These are phyloP conservation scores for Botrytis medusae DNA, from an alignment of 2,329 filamentous ascomycete species.

Conservation along the genomic window DNA sequence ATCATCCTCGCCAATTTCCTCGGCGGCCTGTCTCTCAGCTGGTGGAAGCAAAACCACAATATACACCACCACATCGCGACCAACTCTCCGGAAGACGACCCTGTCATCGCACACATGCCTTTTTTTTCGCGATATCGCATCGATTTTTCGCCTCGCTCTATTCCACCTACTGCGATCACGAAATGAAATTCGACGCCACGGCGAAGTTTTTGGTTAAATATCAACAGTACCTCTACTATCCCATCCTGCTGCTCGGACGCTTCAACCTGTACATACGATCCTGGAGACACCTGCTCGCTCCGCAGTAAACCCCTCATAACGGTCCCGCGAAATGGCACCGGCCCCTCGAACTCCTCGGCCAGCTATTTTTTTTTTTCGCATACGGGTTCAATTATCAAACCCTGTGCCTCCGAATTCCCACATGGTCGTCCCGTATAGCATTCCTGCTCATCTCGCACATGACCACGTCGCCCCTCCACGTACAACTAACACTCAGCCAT, in stretches of 20 bases:
- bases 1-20: constrained; percentile 88
- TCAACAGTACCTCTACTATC: constrained; percentile 81
- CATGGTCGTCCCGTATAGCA: constrained; percentile 65
- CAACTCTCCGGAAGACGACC: constrained; percentile 92
- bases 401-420: constrained; percentile 70
- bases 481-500: constrained; percentile 91
- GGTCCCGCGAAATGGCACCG: constrained; percentile 82
- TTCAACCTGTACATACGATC: constrained; percentile 90
- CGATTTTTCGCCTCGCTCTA: constrained; percentile 72
- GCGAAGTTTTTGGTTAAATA: constrained; percentile 69
- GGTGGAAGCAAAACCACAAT: constrained; percentile 98
- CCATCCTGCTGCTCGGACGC: constrained; percentile 74
- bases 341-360: constrained; percentile 72
- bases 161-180: constrained; percentile 81
- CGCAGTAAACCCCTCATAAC: no score
- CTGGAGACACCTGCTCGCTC: no score
- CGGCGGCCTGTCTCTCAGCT: constrained; percentile 85
- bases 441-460: constrained; percentile 81
- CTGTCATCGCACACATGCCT: constrained; percentile 89
- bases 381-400: constrained; percentile 79
- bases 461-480: constrained; percentile 76
- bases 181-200: constrained; percentile 74
- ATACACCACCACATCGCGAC: constrained; percentile 97
- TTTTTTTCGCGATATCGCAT: constrained; percentile 87
- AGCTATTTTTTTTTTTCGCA: constrained; percentile 88